phyloP scores from a whole-genome alignment of 441 rosid species.

The Sinapis alba region DNA sequence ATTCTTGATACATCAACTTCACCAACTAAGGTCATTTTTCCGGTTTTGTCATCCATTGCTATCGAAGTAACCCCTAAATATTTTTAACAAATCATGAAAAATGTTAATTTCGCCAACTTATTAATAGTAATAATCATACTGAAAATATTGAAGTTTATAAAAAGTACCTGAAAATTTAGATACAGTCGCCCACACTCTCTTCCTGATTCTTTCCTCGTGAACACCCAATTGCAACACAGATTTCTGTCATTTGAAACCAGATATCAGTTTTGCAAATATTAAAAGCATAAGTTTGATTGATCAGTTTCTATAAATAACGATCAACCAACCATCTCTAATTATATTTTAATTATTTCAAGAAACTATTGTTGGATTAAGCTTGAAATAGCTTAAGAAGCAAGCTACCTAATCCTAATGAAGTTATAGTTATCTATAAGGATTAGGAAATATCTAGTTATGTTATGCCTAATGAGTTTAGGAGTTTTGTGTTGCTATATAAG shows the following conservation, averaged over 20 bases:
- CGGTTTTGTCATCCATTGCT: conserved; percentile 56
- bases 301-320: background rate
- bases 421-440: too few species aligned
- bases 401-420: too few species aligned
- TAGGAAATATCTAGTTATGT: too few species aligned
- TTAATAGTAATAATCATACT: background rate
- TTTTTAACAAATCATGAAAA: background rate
- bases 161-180: background rate
- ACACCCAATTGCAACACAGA: background rate
- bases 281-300: background rate
- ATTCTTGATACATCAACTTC: conserved; percentile 48
- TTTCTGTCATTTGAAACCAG: background rate
- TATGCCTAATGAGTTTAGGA: too few species aligned
- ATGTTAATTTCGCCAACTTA: background rate
- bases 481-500: too few species aligned
- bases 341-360: background rate
- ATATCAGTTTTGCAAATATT: background rate
- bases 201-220: conserved; percentile 2
- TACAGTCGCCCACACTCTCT: background rate
- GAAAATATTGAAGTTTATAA: background rate
- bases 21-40: conserved; percentile 64
- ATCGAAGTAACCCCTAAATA: conserved; percentile 55
- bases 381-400: too few species aligned
- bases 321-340: background rate
- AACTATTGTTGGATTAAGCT: too few species aligned